Conservation (phyloP, 2,329 filamentous ascomycete species). For the Clathrospora elynae region DNA sequence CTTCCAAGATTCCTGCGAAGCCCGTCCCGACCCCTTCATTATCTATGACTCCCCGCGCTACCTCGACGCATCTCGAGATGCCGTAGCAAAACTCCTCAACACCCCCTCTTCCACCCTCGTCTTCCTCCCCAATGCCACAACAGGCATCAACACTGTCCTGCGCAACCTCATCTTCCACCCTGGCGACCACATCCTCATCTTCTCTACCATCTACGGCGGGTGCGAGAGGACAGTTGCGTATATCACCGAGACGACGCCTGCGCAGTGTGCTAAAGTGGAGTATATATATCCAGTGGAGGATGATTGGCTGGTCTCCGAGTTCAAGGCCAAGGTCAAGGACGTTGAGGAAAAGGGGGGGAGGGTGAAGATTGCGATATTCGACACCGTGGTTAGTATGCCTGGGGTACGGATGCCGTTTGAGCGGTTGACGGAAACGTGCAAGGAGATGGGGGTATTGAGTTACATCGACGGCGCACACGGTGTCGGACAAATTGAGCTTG, state of each 20-base stretch:
- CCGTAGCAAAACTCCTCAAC: slow-evolving; percentile 65
- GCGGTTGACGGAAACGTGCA: slow-evolving; percentile 66
- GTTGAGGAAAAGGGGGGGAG: slow-evolving; percentile 63
- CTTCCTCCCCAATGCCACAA: slow-evolving; percentile 81
- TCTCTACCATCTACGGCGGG: slow-evolving; percentile 77
- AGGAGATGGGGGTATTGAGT: slow-evolving; percentile 69
- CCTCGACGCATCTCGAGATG: slow-evolving; percentile 67
- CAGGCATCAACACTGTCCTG: slow-evolving; percentile 77
- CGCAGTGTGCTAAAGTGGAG: slow-evolving; percentile 59
- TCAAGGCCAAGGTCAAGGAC: slow-evolving; percentile 63
- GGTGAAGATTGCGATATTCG: slow-evolving; percentile 73
- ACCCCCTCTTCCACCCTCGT: slow-evolving; percentile 70
- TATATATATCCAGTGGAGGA: slow-evolving; percentile 74
- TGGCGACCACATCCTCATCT: slow-evolving; percentile 79
- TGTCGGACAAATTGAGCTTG: slow-evolving; percentile 75
- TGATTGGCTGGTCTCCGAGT: slow-evolving; percentile 65
- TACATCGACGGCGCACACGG: slow-evolving; percentile 85
- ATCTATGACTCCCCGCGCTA: slow-evolving; percentile 67
- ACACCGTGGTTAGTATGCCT: slow-evolving; percentile 78
- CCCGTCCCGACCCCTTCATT: slow-evolving; percentile 75
- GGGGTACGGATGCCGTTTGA: slow-evolving; percentile 83
- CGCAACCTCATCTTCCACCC: slow-evolving; percentile 70
- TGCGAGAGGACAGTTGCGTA: slow-evolving; percentile 76
- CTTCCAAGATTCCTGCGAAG: slow-evolving; percentile 72
- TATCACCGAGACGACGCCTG: slow-evolving; percentile 68